Percentiles rank a stretch among this genome's conserved stretches.
Evolutionary conservation across 2,329 filamentous ascomycete genomes (phyloP).

Genomic region (Colletotrichum lupini): DNA sequence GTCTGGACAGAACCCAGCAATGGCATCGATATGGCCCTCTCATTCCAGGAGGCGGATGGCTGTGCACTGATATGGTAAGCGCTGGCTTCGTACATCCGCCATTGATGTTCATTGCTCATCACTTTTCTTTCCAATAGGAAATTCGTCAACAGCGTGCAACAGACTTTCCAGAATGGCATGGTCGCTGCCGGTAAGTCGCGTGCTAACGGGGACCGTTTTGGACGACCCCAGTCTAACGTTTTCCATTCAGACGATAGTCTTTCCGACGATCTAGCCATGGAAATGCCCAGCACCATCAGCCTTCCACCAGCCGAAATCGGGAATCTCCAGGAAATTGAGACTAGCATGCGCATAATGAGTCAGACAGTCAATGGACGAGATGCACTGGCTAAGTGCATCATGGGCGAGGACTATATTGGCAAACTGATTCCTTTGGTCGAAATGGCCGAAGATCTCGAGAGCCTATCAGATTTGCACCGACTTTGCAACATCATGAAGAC

Average conservation of each 20-base stretch:
- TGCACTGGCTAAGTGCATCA: slow-evolving; percentile 86
- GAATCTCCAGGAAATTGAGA: slow-evolving; percentile 86
- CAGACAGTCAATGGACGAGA: slow-evolving; percentile 82
- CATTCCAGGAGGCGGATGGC: slow-evolving; percentile 96
- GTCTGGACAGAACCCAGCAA: slow-evolving; percentile 92
- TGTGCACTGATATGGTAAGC: slow-evolving; percentile 90
- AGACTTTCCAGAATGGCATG: slow-evolving; percentile 72
- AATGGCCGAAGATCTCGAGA: slow-evolving; percentile 92
- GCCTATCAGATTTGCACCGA: slow-evolving; percentile 84
- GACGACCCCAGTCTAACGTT: slow-evolving; percentile 40
- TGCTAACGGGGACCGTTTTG: not conserved
- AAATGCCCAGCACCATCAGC: slow-evolving; percentile 75
- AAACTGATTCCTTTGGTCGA: slow-evolving; percentile 89
- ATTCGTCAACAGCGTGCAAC: slow-evolving; percentile 88
- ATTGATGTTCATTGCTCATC: not conserved
- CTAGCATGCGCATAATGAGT: slow-evolving; percentile 83
- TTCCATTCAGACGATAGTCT: slow-evolving; percentile 77
- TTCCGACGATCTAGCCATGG: slow-evolving; percentile 86
- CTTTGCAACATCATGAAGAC: slow-evolving; percentile 99
- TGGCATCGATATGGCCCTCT: slow-evolving; percentile 95
- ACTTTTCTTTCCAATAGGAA: slow-evolving; percentile 68
- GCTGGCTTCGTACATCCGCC: slow-evolving; percentile 26
- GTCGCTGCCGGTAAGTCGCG: slow-evolving; percentile 67
- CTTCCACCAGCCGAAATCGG: slow-evolving; percentile 85
- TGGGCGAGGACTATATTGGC: slow-evolving; percentile 85